Conservation (phyloP, 305 asterid genomes). For the Withania somnifera region DNA sequence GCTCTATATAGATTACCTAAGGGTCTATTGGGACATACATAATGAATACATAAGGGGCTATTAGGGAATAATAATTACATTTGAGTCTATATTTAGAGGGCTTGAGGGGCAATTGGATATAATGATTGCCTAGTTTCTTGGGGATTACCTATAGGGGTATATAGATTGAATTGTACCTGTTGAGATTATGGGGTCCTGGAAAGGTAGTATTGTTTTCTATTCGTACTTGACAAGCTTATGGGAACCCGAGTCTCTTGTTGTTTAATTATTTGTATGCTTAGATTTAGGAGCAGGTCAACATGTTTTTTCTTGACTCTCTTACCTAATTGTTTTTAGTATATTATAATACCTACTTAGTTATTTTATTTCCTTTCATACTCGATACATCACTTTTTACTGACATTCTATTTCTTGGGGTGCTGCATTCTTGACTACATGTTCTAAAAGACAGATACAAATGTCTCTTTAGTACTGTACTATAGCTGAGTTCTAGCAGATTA, state of each 20-base stretch:
- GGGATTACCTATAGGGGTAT: too few relatives aligned
- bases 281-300: background rate
- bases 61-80: too few relatives aligned
- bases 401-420: too few relatives aligned
- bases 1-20: too few relatives aligned
- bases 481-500: background rate
- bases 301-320: background rate
- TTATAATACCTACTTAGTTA: too few relatives aligned
- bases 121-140: too few relatives aligned
- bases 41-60: too few relatives aligned
- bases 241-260: background rate
- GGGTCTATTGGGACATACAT: too few relatives aligned
- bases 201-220: background rate
- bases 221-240: background rate
- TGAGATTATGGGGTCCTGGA: background rate
- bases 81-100: too few relatives aligned
- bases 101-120: too few relatives aligned
- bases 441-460: background rate
- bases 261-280: background rate
- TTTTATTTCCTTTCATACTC: background rate
- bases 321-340: background rate
- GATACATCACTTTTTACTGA: background rate
- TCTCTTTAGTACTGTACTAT: background rate
- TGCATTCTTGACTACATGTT: too few relatives aligned
- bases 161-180: background rate